Conservation (phyloP, 371 early-diverging fungal species). For the Mortierella polycephala region DNA sequence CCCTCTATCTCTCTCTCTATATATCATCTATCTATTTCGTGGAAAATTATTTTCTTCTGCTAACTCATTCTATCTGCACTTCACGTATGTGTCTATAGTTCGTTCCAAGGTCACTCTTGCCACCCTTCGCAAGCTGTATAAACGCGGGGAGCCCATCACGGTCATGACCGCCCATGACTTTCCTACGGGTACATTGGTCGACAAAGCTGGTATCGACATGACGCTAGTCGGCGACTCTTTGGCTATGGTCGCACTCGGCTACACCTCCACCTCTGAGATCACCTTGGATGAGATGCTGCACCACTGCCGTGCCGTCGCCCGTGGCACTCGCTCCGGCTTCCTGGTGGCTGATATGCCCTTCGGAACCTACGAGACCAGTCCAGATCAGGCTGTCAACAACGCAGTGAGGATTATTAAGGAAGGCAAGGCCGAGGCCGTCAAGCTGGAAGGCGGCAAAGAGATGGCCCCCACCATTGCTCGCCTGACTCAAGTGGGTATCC, state of each 20-base stretch:
- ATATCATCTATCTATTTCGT: not conserved
- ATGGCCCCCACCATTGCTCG: conserved; percentile 79
- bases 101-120: conserved; percentile 86
- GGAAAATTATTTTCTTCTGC: not conserved
- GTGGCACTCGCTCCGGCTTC: conserved; percentile 82
- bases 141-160: conserved; percentile 79
- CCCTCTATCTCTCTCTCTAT: not conserved
- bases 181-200: conserved; percentile 87
- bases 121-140: conserved; percentile 81
- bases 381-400: conserved; percentile 78
- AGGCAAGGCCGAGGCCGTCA: conserved; percentile 92
- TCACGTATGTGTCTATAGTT: conserved; percentile 37
- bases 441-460: conserved; percentile 93
- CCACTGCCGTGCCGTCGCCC: conserved; percentile 90
- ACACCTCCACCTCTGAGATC: conserved; percentile 85
- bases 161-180: conserved; percentile 94
- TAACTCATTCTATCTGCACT: not conserved
- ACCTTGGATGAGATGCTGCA: conserved; percentile 97
- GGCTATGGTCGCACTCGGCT: conserved; percentile 96
- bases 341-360: conserved; percentile 93
- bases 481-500: conserved; percentile 87
- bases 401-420: conserved; percentile 88
- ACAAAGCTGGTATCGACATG: conserved; percentile 87
- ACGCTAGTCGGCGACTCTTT: conserved; percentile 95
- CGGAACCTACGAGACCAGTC: conserved; percentile 88